Percentiles rank a stretch among this genome's conserved stretches.
These are phyloP conservation scores for Sherardia arvensis DNA, from an alignment of 257 asterid species.

Conservation along the genomic window DNA sequence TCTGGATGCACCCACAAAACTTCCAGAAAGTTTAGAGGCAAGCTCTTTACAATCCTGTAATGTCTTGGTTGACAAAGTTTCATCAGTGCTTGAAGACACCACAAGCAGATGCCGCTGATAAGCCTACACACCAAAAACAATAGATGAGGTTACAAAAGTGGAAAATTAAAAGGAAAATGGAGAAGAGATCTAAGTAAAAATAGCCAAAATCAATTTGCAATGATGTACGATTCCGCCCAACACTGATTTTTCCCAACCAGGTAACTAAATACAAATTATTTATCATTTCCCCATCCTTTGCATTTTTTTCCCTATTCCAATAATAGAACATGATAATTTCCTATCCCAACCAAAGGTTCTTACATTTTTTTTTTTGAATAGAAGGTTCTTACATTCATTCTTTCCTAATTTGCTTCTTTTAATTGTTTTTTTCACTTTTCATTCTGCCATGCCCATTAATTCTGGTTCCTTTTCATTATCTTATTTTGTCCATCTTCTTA, in stretches of 20 bases:
- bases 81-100: slow-evolving; percentile 39
- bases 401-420: not conserved
- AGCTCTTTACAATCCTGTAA: slow-evolving; percentile 74
- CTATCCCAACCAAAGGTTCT: not conserved
- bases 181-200: not conserved
- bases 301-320: not conserved
- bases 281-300: not conserved
- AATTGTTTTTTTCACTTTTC: not conserved
- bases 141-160: not conserved
- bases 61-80: slow-evolving; percentile 44
- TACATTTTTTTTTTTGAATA: not conserved
- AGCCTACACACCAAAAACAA: slow-evolving; percentile 38
- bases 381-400: not conserved
- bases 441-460: too few relatives aligned
- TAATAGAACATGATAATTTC: not conserved
- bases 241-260: not conserved
- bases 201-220: not conserved
- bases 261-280: not conserved
- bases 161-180: not conserved
- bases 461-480: too few relatives aligned
- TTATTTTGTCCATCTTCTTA: too few relatives aligned
- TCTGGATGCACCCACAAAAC: slow-evolving; percentile 70
- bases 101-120: slow-evolving; percentile 47
- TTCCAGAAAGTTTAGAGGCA: slow-evolving; percentile 74
- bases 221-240: not conserved